phyloP scores from a whole-genome alignment of 2,329 filamentous ascomycete species.

The Cladosporium sp. region DNA sequence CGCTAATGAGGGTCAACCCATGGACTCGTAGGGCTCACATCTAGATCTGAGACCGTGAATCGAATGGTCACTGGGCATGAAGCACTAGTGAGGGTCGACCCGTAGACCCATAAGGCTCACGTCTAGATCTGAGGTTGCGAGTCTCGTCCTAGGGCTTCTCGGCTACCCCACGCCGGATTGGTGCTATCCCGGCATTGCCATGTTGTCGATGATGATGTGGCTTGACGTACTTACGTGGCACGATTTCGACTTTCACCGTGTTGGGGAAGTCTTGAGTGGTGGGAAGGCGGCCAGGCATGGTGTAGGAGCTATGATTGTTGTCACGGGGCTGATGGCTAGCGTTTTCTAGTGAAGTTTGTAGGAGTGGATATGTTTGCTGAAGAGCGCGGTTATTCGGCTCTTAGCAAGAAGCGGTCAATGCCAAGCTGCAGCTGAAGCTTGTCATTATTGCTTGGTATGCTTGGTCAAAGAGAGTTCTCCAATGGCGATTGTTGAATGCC shows the following conservation, averaged over 20 bases:
- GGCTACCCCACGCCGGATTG: not conserved
- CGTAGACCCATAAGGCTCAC: not conserved
- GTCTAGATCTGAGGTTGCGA: not conserved
- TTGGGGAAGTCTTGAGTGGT: conserved; percentile 40
- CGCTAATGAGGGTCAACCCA: conserved; percentile 10
- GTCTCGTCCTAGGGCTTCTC: too few species aligned
- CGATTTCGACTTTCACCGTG: conserved; percentile 38
- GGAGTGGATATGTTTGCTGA: not conserved
- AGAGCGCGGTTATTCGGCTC: not conserved
- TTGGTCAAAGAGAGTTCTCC: not conserved
- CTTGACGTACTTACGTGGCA: conserved; percentile 39
- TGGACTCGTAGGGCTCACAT: not conserved
- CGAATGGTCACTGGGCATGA: not conserved
- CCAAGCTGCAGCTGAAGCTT: conserved; percentile 6
- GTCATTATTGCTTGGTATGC: conserved; percentile 8
- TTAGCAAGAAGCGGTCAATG: not conserved
- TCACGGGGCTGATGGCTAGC: not conserved
- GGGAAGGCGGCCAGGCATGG: conserved; percentile 42
- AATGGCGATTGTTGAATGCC: not conserved
- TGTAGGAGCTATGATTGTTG: not conserved
- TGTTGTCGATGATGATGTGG: conserved; percentile 5
- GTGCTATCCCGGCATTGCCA: not conserved
- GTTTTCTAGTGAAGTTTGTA: too few species aligned
- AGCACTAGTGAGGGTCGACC: not conserved
- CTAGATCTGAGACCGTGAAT: not conserved